Evolutionary conservation across 2,329 filamentous ascomycete genomes (phyloP), one percentile per base, ranked within the genome.

Genomic region (Stemphylium vesicarium): DNA sequence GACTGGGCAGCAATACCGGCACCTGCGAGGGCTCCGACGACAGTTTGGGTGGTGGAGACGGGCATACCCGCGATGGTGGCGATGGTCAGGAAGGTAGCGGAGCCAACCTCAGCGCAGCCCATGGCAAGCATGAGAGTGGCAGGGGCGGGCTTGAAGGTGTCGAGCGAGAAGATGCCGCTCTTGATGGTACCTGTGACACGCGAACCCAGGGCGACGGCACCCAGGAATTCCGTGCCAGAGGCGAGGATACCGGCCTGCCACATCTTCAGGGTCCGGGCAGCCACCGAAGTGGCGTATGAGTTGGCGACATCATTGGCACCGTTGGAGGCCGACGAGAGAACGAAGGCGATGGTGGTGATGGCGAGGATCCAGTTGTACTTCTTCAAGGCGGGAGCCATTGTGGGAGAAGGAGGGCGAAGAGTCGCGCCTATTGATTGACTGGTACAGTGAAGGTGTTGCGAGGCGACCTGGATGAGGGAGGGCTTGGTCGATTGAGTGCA

Each of bases 121-220:
- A 85, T 85, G 22, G 81, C 84, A 2, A 86, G 76, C 82, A 86
- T 85, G 22, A 86, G 79, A 9, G 84, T 72, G 10, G 76, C 79
- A 2, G 85, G 82, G 16, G 80, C 72, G 13, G 53, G 22, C 2
- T 77, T 70, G 67, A 85, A 87, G 33, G 77, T 74, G 0, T 69
- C 59, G 31, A 79, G 79, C 52, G 79, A 77, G 63, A 88, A 82
- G 49, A 88, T 80, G 55, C 84, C 83, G 65, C 83, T 86, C 57
- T 84, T 81, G 70, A 87, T 87, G 7, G 85, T 87, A 54, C 84
- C 82, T 24, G 85, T 82, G 6, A 85, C 84, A 51, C 84, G 79
- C 13, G 79, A 71, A 47, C 82, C 82, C 31, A 84, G 75, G 40
- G 77, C 79, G 10, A 84, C 78, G 12, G 81, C 82, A 53, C 82